A percentile compares a stretch with the other conserved stretches of the same genome.
Conservation (phyloP, 2,329 filamentous ascomycete species). For the Sclerotinia borealis region DNA sequence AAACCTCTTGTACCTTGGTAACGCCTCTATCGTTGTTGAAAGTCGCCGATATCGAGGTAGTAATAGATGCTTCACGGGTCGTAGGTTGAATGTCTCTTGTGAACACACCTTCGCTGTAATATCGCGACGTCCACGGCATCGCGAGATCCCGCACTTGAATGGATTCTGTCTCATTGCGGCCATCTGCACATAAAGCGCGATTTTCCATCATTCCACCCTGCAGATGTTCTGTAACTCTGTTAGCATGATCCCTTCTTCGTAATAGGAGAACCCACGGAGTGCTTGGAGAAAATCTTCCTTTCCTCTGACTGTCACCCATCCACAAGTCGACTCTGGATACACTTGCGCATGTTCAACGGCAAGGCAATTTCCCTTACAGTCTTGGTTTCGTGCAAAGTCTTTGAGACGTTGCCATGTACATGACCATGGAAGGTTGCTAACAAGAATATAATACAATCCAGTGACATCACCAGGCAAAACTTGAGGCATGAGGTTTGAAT, state of each 20-base stretch:
- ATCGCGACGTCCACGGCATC: not conserved
- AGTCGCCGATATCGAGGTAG: not conserved
- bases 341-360: constrained; percentile 25
- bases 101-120: not conserved
- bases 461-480: constrained; percentile 14
- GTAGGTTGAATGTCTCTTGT: not conserved
- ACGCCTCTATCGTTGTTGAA: not conserved
- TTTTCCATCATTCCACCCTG: constrained; percentile 20
- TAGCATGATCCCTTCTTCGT: not conserved
- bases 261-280: constrained; percentile 17
- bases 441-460: constrained; percentile 15
- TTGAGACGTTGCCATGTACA: constrained; percentile 26
- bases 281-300: constrained; percentile 21
- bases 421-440: constrained; percentile 19
- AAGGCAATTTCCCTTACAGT: constrained; percentile 16
- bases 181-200: constrained; percentile 21
- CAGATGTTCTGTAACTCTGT: constrained; percentile 17
- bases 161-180: constrained; percentile 22
- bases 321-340: constrained; percentile 19
- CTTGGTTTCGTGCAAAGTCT: constrained; percentile 22
- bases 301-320: constrained; percentile 24
- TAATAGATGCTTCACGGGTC: not conserved
- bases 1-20: not conserved
- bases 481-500: constrained; percentile 10
- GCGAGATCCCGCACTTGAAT: constrained; percentile 15